A percentile compares a stretch with the other conserved stretches of the same genome.
These are phyloP conservation scores for Eustoma russellianum DNA, from an alignment of 257 asterid genomes.

Conservation along the genomic window DNA sequence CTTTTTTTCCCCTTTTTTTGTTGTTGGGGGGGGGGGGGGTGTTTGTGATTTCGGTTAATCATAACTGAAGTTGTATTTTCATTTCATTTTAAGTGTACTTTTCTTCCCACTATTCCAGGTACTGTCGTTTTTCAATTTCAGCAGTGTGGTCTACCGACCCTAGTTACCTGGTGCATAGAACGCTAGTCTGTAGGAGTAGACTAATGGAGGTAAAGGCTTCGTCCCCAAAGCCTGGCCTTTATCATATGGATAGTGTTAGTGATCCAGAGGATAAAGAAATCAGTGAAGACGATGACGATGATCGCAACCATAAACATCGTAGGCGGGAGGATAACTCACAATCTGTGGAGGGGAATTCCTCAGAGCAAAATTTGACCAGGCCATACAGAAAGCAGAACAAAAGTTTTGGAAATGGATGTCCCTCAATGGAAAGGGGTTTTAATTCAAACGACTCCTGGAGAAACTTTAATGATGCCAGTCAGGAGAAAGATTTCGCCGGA, in stretches of 20 bases:
- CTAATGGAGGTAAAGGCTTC: constrained; percentile 68
- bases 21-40: too few relatives aligned
- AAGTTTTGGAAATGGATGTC: constrained; percentile 68
- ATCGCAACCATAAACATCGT: constrained; percentile 98
- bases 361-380: constrained; percentile 48
- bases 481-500: constrained; percentile 42
- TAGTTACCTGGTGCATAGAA: constrained; percentile 9
- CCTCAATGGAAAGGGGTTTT: constrained; percentile 51
- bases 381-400: constrained; percentile 66
- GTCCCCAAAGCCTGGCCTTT: constrained; percentile 54
- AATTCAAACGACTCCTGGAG: constrained; percentile 47
- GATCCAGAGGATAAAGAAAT: constrained; percentile 82
- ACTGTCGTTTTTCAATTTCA: too few relatives aligned
- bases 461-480: constrained; percentile 23
- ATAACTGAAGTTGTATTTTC: too few relatives aligned
- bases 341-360: constrained; percentile 56
- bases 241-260: constrained; percentile 54
- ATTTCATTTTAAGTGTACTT: too few relatives aligned
- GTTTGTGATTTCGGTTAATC: too few relatives aligned
- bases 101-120: too few relatives aligned
- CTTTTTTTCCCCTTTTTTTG: too few relatives aligned
- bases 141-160: background rate
- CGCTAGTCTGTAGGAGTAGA: constrained; percentile 2
- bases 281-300: constrained; percentile 97
- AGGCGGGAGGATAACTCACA: constrained; percentile 61